Evolutionary conservation across 768 basidiomycete species (phyloP).

Genomic region (Gautieria morchelliformis): DNA sequence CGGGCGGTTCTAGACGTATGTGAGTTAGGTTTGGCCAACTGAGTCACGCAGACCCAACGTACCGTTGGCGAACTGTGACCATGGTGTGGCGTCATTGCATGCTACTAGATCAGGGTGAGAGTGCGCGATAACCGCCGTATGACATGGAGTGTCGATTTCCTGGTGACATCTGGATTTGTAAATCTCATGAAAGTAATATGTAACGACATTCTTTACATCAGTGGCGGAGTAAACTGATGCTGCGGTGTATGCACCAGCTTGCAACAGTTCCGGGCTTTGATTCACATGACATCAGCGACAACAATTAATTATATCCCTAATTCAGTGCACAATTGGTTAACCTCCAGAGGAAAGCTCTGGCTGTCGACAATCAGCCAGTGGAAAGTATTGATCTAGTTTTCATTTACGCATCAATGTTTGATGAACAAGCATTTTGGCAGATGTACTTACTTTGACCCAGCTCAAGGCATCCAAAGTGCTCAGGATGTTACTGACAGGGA

Average conservation of each 20-base stretch:
- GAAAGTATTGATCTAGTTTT: constrained; percentile 52
- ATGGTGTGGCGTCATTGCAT: constrained; percentile 33
- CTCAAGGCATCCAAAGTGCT: constrained; percentile 70
- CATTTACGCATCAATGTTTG: constrained; percentile 1
- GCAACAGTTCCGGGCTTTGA: constrained; percentile 38
- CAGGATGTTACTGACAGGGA: constrained; percentile 53
- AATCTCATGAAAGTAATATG: constrained; percentile 27
- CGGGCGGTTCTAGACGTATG: constrained; percentile 47
- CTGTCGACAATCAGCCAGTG: constrained; percentile 84
- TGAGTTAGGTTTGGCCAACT: neutral
- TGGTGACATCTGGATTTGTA: constrained; percentile 13
- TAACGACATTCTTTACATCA: constrained; percentile 51
- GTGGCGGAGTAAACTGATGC: constrained; percentile 39
- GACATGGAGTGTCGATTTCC: constrained; percentile 83
- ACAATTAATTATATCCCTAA: neutral
- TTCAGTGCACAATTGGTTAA: constrained; percentile 35
- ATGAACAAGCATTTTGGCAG: neutral
- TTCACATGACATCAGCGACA: neutral
- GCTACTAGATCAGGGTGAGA: constrained; percentile 71
- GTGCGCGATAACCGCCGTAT: constrained; percentile 54
- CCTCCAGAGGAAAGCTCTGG: constrained; percentile 68
- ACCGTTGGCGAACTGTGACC: constrained; percentile 46
- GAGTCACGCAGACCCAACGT: neutral
- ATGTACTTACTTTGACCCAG: constrained; percentile 45
- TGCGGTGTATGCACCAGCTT: constrained; percentile 49